Evolutionary conservation across 768 basidiomycete species (phyloP).

Genomic region (Amyloporia xantha): DNA sequence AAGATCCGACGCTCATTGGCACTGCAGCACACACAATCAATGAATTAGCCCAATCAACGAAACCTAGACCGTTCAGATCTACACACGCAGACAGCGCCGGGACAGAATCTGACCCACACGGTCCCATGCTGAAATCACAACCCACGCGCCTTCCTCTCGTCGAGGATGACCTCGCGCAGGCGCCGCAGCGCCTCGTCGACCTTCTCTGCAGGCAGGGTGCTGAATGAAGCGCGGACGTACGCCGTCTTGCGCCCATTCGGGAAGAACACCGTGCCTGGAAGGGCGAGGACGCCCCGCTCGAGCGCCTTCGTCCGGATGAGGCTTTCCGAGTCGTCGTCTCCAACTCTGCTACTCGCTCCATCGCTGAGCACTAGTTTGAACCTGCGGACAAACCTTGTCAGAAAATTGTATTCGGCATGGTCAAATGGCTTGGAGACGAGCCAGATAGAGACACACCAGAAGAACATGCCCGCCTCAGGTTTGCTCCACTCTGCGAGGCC

Average conservation of each 20-base stretch:
- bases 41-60: background rate
- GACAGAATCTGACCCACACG: background rate
- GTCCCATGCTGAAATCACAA: background rate
- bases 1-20: no score
- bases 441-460: slow-evolving; percentile 49
- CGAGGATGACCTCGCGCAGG: slow-evolving; percentile 31
- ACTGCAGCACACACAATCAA: background rate
- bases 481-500: slow-evolving; percentile 68
- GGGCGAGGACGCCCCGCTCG: slow-evolving; percentile 78
- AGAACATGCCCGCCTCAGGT: slow-evolving; percentile 85
- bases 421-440: no score
- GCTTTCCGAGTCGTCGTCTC: slow-evolving; percentile 51
- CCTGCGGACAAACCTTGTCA: slow-evolving; percentile 32
- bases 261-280: slow-evolving; percentile 80
- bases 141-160: slow-evolving; percentile 7
- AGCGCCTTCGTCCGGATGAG: slow-evolving; percentile 72
- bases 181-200: slow-evolving; percentile 69
- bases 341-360: no score
- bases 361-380: slow-evolving; percentile 56
- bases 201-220: slow-evolving; percentile 55
- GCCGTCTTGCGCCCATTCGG: slow-evolving; percentile 63
- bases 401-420: background rate
- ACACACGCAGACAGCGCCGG: background rate
- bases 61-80: background rate
- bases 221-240: slow-evolving; percentile 82